A percentile compares a stretch with the other conserved stretches of the same genome.
Evolutionary conservation across 176 grass and related monocot species (phyloP).

Genomic region (Oryza meridionalis): DNA sequence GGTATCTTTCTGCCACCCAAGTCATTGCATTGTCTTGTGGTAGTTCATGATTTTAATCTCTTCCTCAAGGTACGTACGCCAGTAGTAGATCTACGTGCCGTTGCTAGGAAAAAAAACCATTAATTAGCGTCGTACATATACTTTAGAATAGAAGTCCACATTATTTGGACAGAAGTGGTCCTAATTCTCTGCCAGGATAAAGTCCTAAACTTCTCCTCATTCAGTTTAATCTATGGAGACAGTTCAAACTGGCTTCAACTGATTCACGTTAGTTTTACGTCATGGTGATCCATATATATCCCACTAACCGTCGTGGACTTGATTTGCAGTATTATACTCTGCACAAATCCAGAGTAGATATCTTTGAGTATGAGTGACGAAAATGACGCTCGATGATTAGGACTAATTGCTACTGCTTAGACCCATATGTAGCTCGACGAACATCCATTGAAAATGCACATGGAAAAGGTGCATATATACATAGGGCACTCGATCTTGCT

Average conservation of each 20-base stretch:
- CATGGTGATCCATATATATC: slow-evolving; percentile 30
- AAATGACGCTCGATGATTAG: slow-evolving; percentile 36
- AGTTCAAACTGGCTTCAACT: slow-evolving; percentile 25
- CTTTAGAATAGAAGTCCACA: no score
- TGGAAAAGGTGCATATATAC: slow-evolving; percentile 20
- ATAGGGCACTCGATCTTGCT: slow-evolving; percentile 33
- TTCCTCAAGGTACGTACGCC: no score
- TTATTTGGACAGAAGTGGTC: no score
- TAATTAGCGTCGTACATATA: no score
- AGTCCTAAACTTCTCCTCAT: not conserved
- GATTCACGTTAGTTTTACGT: slow-evolving; percentile 40
- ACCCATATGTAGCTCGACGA: not conserved
- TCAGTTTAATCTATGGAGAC: not conserved
- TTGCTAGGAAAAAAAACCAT: no score
- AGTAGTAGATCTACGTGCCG: no score
- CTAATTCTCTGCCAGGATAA: no score
- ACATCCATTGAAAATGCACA: not conserved
- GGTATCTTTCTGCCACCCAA: no score
- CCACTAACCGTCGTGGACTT: slow-evolving; percentile 26
- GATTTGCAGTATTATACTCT: slow-evolving; percentile 32
- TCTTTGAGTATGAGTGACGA: slow-evolving; percentile 43
- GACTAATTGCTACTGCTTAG: slow-evolving; percentile 36
- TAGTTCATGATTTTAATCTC: no score
- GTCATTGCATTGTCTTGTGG: no score
- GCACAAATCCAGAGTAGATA: slow-evolving; percentile 27